Percentiles rank a stretch among this genome's conserved stretches.
These are phyloP conservation scores for Blepharisma japonicum DNA, from an alignment of 73 alveolate species.

Conservation along the genomic window DNA sequence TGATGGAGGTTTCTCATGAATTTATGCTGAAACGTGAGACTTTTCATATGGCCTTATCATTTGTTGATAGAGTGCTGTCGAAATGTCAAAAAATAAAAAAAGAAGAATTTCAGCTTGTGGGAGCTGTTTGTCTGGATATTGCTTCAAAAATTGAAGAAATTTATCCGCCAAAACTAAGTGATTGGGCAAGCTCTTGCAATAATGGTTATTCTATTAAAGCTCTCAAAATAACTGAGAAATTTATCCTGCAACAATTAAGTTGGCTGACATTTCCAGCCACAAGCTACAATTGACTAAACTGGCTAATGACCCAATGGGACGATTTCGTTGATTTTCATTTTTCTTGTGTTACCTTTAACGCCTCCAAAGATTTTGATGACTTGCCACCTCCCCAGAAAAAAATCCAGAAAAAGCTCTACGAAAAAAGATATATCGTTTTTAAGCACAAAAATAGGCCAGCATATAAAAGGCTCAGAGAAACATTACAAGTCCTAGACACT, in stretches of 20 bases:
- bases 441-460: conserved; percentile 11
- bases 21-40: neutral
- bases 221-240: neutral
- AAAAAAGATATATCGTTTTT: conserved; percentile 5
- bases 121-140: conserved; percentile 5
- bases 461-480: conserved; percentile 21
- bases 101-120: neutral
- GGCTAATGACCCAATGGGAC: conserved; percentile 35
- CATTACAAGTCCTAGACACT: conserved; percentile 9
- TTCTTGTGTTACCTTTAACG: conserved; percentile 10
- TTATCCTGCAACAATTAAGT: neutral
- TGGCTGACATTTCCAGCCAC: conserved; percentile 16
- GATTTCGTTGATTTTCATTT: conserved; percentile 23
- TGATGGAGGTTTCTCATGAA: conserved; percentile 2
- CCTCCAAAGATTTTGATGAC: neutral
- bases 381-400: neutral
- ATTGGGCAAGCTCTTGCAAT: neutral
- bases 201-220: neutral
- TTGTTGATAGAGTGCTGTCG: neutral
- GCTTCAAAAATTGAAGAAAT: conserved; percentile 9
- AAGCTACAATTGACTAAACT: neutral
- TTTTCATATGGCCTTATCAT: conserved; percentile 6
- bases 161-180: neutral
- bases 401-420: neutral
- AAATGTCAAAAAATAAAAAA: neutral